phyloP scores from a whole-genome alignment of 768 basidiomycete species.

The Lyophyllum semitale region DNA sequence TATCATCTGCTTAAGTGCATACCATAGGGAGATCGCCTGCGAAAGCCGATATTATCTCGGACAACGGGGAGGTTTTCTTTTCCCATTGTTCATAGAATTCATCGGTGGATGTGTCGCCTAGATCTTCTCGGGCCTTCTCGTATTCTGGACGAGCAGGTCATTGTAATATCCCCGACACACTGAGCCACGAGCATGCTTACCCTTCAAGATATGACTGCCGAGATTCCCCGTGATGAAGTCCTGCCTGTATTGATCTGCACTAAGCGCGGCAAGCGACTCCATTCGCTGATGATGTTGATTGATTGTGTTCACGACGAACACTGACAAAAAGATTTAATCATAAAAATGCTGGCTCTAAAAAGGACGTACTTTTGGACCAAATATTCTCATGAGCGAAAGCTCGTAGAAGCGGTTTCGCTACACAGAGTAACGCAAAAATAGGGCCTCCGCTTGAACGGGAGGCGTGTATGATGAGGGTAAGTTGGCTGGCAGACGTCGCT shows the following conservation, averaged over 20 bases:
- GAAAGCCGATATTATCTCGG: conserved; percentile 17
- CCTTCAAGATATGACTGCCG: conserved; percentile 28
- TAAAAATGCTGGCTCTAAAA: background rate
- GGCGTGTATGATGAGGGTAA: conserved; percentile 30
- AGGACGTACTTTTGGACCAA: conserved; percentile 29
- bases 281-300: conserved; percentile 31
- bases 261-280: conserved; percentile 31
- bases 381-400: conserved; percentile 18
- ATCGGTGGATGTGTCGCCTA: conserved; percentile 24
- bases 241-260: conserved; percentile 27
- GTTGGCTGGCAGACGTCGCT: conserved; percentile 26
- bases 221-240: conserved; percentile 42
- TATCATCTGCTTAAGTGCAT: background rate
- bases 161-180: background rate
- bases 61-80: conserved; percentile 6
- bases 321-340: conserved; percentile 12
- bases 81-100: conserved; percentile 21
- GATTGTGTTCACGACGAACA: conserved; percentile 28
- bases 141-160: conserved; percentile 25
- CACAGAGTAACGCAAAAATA: conserved; percentile 34
- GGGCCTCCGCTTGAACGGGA: conserved; percentile 33
- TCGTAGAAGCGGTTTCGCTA: conserved; percentile 30
- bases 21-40: conserved; percentile 35
- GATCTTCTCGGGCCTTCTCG: conserved; percentile 19
- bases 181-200: conserved; percentile 18